phyloP scores from a whole-genome alignment of 352 stramenopile species.

The Proteromonas lacertae region DNA sequence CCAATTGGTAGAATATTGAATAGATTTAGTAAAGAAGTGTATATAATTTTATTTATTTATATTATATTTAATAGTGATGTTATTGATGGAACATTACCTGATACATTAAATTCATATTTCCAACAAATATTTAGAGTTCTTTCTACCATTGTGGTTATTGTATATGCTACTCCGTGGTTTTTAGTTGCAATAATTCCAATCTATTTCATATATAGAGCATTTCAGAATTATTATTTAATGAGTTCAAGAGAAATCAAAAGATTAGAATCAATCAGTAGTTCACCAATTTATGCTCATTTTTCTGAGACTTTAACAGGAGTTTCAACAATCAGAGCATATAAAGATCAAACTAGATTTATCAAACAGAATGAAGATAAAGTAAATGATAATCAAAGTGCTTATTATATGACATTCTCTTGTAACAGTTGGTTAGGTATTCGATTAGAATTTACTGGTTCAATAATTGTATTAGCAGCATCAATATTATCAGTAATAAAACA shows the following conservation, averaged over 20 bases:
- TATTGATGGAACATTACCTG: conserved; percentile 30
- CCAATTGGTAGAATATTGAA: no score
- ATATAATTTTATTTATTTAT: no score
- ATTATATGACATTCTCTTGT: conserved; percentile 41
- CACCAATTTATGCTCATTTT: no score
- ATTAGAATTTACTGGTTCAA: conserved; percentile 44
- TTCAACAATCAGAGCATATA: no score
- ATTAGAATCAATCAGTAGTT: no score
- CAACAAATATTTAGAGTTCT: conserved; percentile 18
- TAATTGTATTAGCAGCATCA: conserved; percentile 52
- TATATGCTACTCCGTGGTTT: conserved; percentile 22
- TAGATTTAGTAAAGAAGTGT: no score
- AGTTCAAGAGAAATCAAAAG: no score
- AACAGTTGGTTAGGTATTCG: conserved; percentile 78
- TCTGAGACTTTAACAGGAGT: no score
- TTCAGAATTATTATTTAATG: conserved; percentile 63
- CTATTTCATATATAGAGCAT: conserved; percentile 20
- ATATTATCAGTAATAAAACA: conserved; percentile 35
- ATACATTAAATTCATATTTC: conserved; percentile 17
- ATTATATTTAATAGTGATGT: no score
- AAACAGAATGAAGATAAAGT: conserved; percentile 9
- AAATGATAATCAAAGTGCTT: conserved; percentile 23
- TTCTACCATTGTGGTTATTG: conserved; percentile 19
- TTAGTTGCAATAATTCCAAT: conserved; percentile 17
- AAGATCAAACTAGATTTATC: conserved; percentile 3